These are phyloP conservation scores for Wickerhamomyces strasburgensis DNA, from an alignment of 805 yeast species.

Conservation along the genomic window DNA sequence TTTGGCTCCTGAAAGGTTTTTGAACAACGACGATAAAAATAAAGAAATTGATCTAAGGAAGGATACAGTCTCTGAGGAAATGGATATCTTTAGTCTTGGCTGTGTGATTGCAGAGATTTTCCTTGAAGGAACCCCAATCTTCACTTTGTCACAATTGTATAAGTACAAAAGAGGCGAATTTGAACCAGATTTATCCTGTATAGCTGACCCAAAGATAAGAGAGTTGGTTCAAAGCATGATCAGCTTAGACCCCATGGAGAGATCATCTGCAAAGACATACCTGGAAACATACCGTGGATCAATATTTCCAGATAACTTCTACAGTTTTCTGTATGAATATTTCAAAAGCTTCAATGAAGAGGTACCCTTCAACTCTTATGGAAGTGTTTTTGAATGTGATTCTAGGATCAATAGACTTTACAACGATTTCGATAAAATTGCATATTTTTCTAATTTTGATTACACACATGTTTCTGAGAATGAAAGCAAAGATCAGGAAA, in stretches of 20 bases:
- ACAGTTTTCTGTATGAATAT: conserved; percentile 65
- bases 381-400: conserved; percentile 41
- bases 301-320: conserved; percentile 66
- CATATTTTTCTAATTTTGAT: conserved; percentile 35
- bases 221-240: conserved; percentile 62
- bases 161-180: conserved; percentile 70
- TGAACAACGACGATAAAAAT: conserved; percentile 22
- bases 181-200: conserved; percentile 54
- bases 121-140: conserved; percentile 80
- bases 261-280: conserved; percentile 52
- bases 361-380: conserved; percentile 17
- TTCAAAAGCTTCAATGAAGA: conserved; percentile 37
- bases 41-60: conserved; percentile 5
- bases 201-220: conserved; percentile 46
- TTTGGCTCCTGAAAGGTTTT: conserved; percentile 89
- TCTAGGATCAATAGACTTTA: conserved; percentile 56
- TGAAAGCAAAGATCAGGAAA: conserved; percentile 2
- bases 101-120: conserved; percentile 90
- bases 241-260: conserved; percentile 50
- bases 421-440: conserved; percentile 49
- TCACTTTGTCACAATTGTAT: conserved; percentile 82
- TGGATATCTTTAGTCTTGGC: conserved; percentile 82
- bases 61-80: conserved; percentile 44
- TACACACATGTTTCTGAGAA: conserved; percentile 8
- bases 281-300: conserved; percentile 43